phyloP scores from a whole-genome alignment of 2,329 filamentous ascomycete genomes.

The Calycina herbarum region DNA sequence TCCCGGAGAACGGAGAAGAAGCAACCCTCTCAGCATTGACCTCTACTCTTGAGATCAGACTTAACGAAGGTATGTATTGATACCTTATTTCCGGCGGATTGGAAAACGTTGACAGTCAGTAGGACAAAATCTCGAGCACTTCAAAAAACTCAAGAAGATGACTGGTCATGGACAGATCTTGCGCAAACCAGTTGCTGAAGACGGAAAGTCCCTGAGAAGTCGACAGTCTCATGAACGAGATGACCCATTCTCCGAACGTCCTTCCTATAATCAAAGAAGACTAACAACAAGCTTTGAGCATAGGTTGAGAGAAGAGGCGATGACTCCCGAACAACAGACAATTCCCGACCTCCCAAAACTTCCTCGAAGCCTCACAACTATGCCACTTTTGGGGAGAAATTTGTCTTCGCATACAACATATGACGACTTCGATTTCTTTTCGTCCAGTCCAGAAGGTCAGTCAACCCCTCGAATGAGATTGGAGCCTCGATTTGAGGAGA shows the following conservation, averaged over 20 bases:
- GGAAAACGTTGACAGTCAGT: conserved; percentile 4
- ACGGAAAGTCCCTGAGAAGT: conserved; percentile 23
- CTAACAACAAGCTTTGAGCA: conserved; percentile 22
- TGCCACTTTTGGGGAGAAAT: conserved; percentile 4
- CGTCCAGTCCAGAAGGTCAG: conserved; percentile 32
- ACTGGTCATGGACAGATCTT: conserved; percentile 25
- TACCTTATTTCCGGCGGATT: background rate
- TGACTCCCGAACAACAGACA: background rate
- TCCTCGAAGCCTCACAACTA: conserved; percentile 12
- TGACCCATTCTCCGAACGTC: conserved; percentile 19
- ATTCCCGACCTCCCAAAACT: conserved; percentile 18
- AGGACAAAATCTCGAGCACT: conserved; percentile 27
- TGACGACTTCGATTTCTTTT: conserved; percentile 28
- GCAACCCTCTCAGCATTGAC: conserved; percentile 6
- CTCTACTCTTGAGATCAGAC: conserved; percentile 22
- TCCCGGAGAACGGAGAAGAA: conserved; percentile 17
- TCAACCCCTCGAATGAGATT: conserved; percentile 34
- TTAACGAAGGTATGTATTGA: conserved; percentile 28
- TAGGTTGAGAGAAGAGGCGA: background rate
- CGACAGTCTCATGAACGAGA: conserved; percentile 20
- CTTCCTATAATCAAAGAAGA: conserved; percentile 14
- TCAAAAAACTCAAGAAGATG: conserved; percentile 19
- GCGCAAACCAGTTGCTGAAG: conserved; percentile 23
- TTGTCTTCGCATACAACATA: conserved; percentile 1
- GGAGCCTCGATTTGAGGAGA: conserved; percentile 25